Base-by-base conservation (phyloP, 306 rosid species). In the Sophora flavescens region DNA sequence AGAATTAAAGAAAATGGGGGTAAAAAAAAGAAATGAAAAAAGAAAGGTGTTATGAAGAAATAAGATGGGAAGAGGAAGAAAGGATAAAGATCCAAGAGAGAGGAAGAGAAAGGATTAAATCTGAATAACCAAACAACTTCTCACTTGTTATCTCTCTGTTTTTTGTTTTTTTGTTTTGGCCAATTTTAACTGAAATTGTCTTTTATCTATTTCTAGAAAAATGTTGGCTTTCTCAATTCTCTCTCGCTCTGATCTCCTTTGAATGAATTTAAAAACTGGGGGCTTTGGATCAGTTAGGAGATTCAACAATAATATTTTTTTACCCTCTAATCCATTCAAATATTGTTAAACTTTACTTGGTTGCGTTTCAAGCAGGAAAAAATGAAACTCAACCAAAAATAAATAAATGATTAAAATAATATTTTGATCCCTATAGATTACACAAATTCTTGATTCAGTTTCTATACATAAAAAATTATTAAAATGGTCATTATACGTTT, bases 71-170 rank as follows among this genome's bases (percentile, higher is more conserved):
- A 81, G 70, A 33, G 56, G 38, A 63, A 5, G 61, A 79, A 38
- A 57, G 35, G 50, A 57, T 15, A 36, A 45, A 15, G 68, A 84
- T 82, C 56, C 63, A 56, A 58, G 1, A 48, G 22, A 47, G 59
- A 44, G 10, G 18, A 32, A 17, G 32, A 44, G 36, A 41, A 77
- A 70, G 15, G 71, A 73, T 50, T 72, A 68, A 82, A 84, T 84
- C 73, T 28, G 64, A 83, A 82, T 68, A 78, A 70, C 45, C 77
- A 52, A 72, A 75, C 81, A 39, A 3, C 5, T 54, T 70, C 3
- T 53, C 32, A 30, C 32, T 11, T 54, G 9, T 57, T 12, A n/a
- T 35, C 13, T 26, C 17, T 65, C 30, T 36, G 30, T 63, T 4
- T 70, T 5, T 13, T 51, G n/a, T 17, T 69, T 53, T 68, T 26